Percentiles rank a stretch among this genome's conserved stretches.
These are phyloP conservation scores for Apiotrichum porosum DNA, from an alignment of 1,284 basidiomycete species.

Conservation along the genomic window DNA sequence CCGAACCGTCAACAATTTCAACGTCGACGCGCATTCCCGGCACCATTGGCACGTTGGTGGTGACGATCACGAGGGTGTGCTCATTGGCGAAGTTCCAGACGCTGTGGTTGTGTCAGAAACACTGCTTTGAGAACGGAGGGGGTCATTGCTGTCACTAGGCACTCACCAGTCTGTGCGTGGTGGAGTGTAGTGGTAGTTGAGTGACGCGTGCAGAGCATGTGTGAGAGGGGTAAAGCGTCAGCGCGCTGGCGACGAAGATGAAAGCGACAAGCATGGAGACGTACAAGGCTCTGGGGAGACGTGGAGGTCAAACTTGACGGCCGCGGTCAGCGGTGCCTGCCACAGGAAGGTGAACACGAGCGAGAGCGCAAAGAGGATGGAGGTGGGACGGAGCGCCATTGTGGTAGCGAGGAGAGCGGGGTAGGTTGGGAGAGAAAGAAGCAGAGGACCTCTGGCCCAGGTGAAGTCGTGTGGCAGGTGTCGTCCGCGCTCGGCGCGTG, in stretches of 20 bases:
- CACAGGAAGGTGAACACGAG: slow-evolving; percentile 12
- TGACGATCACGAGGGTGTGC: slow-evolving; percentile 85
- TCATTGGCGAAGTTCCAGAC: slow-evolving; percentile 89
- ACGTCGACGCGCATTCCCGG: slow-evolving; percentile 76
- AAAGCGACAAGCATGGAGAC: not conserved
- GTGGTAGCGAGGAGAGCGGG: not conserved
- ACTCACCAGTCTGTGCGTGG: slow-evolving; percentile 44
- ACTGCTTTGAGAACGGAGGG: no score
- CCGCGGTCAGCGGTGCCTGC: slow-evolving; percentile 38
- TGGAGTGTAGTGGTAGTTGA: no score
- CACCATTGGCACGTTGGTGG: slow-evolving; percentile 78
- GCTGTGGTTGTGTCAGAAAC: slow-evolving; percentile 61
- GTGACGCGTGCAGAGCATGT: no score
- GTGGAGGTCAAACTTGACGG: slow-evolving; percentile 79
- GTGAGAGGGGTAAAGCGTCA: no score
- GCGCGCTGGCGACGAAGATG: no score
- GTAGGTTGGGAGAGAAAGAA: not conserved
- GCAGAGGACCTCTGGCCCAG: not conserved
- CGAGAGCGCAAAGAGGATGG: slow-evolving; percentile 17
- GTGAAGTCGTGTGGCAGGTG: not conserved
- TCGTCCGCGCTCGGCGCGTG: not conserved
- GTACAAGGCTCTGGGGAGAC: slow-evolving; percentile 60
- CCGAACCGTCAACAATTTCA: slow-evolving; percentile 85
- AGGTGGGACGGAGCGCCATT: slow-evolving; percentile 15
- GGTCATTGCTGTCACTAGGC: no score